A percentile compares a stretch with the other conserved stretches of the same genome.
Evolutionary conservation across 192 early-diverging fungal genomes (phyloP).

Genomic region (Funneliformis mosseae): DNA sequence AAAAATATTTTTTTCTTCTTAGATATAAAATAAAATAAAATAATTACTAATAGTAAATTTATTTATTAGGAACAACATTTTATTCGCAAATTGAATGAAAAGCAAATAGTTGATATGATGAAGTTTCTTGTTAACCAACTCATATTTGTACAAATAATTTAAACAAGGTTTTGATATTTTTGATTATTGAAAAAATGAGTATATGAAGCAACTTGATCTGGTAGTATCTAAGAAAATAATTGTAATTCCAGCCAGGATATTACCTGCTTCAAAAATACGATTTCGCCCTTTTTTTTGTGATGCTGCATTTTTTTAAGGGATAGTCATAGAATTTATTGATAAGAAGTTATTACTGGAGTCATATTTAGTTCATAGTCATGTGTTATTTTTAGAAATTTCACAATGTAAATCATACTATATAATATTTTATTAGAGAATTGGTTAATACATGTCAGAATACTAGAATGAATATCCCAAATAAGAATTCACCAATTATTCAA

Average conservation of each 20-base stretch:
- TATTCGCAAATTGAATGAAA: no score
- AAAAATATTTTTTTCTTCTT: no score
- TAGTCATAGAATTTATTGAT: background rate
- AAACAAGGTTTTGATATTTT: background rate
- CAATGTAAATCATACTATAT: background rate
- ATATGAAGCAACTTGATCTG: background rate
- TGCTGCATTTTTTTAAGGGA: background rate
- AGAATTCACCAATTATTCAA: conserved; percentile 62
- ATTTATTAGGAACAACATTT: no score
- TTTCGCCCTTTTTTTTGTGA: background rate
- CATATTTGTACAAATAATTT: no score
- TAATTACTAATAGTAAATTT: no score
- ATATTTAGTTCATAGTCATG: background rate
- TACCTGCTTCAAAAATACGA: no score
- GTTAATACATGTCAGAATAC: conserved; percentile 69
- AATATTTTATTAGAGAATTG: conserved; percentile 70
- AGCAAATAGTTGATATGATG: no score
- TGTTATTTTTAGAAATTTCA: background rate
- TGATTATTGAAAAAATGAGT: background rate
- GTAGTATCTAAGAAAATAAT: background rate
- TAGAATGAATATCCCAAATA: conserved; percentile 61
- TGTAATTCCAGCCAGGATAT: no score
- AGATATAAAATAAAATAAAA: no score
- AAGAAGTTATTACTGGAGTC: background rate
- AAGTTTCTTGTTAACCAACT: no score